Evolutionary conservation across 140 eudicot genomes (phyloP).

Genomic region (Senecio squalidus): DNA sequence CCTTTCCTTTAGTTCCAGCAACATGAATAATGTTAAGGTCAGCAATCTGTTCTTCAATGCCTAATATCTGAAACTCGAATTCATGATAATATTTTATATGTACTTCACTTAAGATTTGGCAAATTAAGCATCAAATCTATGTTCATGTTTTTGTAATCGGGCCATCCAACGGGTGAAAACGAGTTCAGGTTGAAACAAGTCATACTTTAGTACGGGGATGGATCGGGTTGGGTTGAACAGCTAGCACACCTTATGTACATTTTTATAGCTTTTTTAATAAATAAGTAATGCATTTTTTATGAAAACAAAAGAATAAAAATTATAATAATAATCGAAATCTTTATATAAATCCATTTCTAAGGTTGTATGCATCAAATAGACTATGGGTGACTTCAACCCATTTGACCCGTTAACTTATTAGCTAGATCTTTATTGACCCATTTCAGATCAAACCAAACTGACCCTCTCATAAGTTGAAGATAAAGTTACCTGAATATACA

Average conservation of each 20-base stretch:
- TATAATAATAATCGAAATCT: neutral
- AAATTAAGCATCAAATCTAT: neutral
- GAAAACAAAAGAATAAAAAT: neutral
- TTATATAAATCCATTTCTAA: neutral
- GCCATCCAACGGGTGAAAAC: neutral
- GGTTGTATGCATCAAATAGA: neutral
- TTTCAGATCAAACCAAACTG: neutral
- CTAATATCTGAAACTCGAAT: constrained; percentile 63
- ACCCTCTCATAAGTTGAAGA: neutral
- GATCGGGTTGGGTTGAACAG: neutral
- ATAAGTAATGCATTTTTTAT: neutral
- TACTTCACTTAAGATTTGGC: neutral
- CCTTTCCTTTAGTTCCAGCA: constrained; percentile 99
- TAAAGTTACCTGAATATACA: constrained; percentile 66
- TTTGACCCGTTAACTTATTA: neutral
- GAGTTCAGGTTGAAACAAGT: neutral
- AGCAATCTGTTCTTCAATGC: constrained; percentile 67
- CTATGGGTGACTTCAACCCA: neutral
- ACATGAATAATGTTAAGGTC: constrained; percentile 87
- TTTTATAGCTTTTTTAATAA: neutral
- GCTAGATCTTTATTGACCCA: neutral
- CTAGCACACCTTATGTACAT: neutral
- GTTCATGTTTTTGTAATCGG: too few species aligned
- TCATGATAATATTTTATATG: neutral
- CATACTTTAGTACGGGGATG: neutral